Base-by-base conservation (phyloP, 768 basidiomycete genomes). In the Hemileccinum impolitum region DNA sequence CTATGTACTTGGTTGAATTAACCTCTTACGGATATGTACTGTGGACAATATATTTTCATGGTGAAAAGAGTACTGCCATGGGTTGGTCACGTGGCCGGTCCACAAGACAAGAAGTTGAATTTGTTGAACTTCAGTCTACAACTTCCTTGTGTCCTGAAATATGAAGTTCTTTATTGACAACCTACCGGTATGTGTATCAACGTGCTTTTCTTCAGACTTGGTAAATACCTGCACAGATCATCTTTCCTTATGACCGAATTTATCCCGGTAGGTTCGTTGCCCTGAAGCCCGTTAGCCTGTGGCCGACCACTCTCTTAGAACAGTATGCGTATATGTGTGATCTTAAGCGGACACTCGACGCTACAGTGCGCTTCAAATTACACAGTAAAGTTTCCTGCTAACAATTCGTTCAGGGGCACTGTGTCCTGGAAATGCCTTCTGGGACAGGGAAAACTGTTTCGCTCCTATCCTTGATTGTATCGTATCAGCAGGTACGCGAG, bases 241-340 rank as follows among this genome's bases (percentile, higher is more conserved):
- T 93, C 63, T 93, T 94, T 67, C 91, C 90, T 70, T 93, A 93
- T 65, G 90, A 93, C 75, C 83, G 90, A 64, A 92, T 98, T 62
- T 98, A 96, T 69, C 94, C 94, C 65, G 94, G 94, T 90, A 55
- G 53, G 78, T 63, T 54, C 21, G 15, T 21, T 10, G 11, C 37
- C 52, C 7, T 45, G 12, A 21, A 28, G 35, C 17, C 37, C 19
- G 32, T 30, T 31, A n/a, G 47, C 19, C 32, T 43, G 35, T 38
- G 34, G 43, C 42, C 58, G 30, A 60, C 45, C 34, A 34, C 38
- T 34, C 45, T 23, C 35, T 30, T 61, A 93, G 96, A 98, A 64
- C 96, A 98, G 84, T 98, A 94, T 84, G 85, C 90, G 35, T 99
- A 99, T 66, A 98, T 99, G 94, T 93, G 92, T 70, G 96, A 99